phyloP scores from a whole-genome alignment of 176 grass and related monocot species.

The Bonia amplexicaulis region DNA sequence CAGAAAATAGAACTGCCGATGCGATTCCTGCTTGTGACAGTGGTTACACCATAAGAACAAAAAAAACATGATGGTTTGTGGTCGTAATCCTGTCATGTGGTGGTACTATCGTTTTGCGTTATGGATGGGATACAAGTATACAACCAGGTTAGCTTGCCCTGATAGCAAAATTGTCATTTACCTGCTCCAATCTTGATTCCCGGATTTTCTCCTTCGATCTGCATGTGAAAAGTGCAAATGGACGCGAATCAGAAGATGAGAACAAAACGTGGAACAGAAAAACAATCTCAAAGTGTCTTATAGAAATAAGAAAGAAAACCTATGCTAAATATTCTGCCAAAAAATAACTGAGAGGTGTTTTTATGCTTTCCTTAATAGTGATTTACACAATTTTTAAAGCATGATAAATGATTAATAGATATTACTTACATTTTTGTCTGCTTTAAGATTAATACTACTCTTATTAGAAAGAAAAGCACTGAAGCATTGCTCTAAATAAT shows the following conservation, averaged over 20 bases:
- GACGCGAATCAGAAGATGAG: not conserved
- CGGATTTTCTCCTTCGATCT: not conserved
- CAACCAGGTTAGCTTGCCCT: not conserved
- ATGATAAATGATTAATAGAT: no score
- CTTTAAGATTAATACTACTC: constrained; percentile 19
- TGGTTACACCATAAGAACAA: not conserved
- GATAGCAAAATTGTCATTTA: not conserved
- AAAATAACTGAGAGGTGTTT: no score
- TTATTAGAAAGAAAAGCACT: not conserved
- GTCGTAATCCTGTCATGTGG: not conserved
- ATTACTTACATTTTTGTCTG: constrained; percentile 42
- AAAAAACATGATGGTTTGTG: not conserved
- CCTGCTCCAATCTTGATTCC: constrained; percentile 4
- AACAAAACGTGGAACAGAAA: not conserved
- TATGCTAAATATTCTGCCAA: no score
- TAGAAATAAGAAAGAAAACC: no score
- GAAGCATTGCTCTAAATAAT: no score
- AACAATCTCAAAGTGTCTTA: not conserved
- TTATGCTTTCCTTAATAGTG: no score
- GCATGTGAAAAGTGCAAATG: not conserved
- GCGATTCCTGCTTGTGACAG: constrained; percentile 5
- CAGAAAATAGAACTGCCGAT: not conserved
- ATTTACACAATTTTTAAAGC: no score
- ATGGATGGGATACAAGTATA: no score
- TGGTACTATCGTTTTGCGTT: not conserved